Percentiles rank a stretch among this genome's conserved stretches.
These are phyloP conservation scores for Clitocybe nebularis DNA, from an alignment of 1,284 basidiomycete species.

Conservation along the genomic window DNA sequence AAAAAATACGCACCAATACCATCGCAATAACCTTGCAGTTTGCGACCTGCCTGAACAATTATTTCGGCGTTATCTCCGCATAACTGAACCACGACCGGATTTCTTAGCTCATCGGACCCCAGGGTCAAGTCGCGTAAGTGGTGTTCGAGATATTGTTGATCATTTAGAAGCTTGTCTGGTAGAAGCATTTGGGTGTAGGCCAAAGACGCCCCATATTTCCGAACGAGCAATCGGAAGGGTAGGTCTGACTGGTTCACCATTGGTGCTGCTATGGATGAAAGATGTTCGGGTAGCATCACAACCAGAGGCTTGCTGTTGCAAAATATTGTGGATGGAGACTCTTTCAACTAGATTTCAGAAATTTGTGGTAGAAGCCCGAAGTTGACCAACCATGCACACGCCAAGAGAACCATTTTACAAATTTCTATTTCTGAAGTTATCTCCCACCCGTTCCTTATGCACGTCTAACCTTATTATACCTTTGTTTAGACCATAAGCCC, in stretches of 20 bases:
- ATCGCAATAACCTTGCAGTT: constrained; percentile 54
- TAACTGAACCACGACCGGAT: constrained; percentile 66
- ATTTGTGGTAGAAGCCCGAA: too few species aligned
- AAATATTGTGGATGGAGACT: too few species aligned
- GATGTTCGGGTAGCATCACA: constrained; percentile 22
- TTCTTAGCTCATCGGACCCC: constrained; percentile 25
- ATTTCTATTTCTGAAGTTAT: too few species aligned
- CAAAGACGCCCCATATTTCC: constrained; percentile 55
- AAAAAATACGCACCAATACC: constrained; percentile 55
- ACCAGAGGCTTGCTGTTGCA: too few species aligned
- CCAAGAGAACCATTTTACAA: too few species aligned
- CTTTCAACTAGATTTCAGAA: too few species aligned
- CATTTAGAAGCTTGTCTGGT: constrained; percentile 52
- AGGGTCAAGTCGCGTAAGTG: constrained; percentile 49
- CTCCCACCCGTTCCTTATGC: too few species aligned
- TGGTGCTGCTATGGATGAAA: constrained; percentile 51
- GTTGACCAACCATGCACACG: too few species aligned
- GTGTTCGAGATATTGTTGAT: constrained; percentile 57
- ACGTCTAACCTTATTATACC: too few species aligned
- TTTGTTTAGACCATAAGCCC: too few species aligned
- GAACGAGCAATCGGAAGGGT: constrained; percentile 60
- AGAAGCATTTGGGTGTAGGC: constrained; percentile 73
- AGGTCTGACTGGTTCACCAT: constrained; percentile 76
- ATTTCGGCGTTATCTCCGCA: constrained; percentile 63
- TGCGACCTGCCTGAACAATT: constrained; percentile 55